A percentile compares a stretch with the other conserved stretches of the same genome.
Evolutionary conservation across 1,284 basidiomycete genomes (phyloP).

Genomic region (Phaffia rhodozyma): DNA sequence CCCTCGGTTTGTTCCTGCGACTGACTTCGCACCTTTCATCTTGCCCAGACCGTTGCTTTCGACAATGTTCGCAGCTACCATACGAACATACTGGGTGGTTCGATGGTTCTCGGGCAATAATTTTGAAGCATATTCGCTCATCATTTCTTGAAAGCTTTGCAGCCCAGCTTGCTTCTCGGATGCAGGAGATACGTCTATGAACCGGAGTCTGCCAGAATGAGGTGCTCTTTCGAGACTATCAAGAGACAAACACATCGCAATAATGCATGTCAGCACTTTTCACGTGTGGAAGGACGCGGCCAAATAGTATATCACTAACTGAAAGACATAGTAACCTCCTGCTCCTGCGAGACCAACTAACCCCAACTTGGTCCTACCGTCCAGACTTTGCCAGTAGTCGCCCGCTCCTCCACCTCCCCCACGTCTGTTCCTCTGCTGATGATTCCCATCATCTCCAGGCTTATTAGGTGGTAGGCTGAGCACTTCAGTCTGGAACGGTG

Average conservation of each 20-base stretch:
- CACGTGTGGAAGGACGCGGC: background rate
- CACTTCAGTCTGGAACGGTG: no score
- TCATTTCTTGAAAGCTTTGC: slow-evolving; percentile 6
- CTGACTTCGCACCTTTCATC: slow-evolving; percentile 37
- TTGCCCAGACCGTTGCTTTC: slow-evolving; percentile 56
- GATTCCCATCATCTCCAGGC: background rate
- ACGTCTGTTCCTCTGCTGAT: background rate
- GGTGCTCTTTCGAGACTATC: slow-evolving; percentile 63
- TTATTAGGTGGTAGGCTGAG: no score
- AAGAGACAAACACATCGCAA: no score
- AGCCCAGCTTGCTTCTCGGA: slow-evolving; percentile 44
- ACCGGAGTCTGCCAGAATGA: slow-evolving; percentile 69
- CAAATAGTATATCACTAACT: slow-evolving; percentile 39
- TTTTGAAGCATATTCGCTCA: slow-evolving; percentile 43
- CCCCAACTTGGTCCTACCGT: slow-evolving; percentile 4
- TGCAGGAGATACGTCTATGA: slow-evolving; percentile 59
- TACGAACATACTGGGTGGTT: slow-evolving; percentile 51
- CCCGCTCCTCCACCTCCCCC: background rate
- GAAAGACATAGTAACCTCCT: slow-evolving; percentile 46
- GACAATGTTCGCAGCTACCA: slow-evolving; percentile 61
- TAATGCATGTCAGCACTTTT: background rate
- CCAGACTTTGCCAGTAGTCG: background rate
- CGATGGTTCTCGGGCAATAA: slow-evolving; percentile 61
- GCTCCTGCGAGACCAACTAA: slow-evolving; percentile 34
- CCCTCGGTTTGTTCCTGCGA: slow-evolving; percentile 17